A percentile compares a stretch with the other conserved stretches of the same genome.
Evolutionary conservation across 1,284 basidiomycete species (phyloP).

Genomic region (Earliella scabrosa): DNA sequence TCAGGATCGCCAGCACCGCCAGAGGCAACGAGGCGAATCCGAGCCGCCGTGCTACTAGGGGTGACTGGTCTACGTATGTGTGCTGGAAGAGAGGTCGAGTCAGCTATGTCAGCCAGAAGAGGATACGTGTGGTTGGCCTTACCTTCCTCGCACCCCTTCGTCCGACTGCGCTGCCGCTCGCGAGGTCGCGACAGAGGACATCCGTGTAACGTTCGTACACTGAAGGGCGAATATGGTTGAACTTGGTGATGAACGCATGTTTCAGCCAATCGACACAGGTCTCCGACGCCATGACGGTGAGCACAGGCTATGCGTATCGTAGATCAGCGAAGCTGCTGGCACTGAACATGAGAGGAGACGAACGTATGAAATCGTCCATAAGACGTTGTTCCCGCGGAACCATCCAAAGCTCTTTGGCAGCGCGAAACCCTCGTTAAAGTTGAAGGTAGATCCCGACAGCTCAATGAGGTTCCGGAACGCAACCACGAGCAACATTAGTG

Average conservation of each 20-base stretch:
- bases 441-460: slow-evolving; percentile 87
- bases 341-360: background rate
- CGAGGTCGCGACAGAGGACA: slow-evolving; percentile 92
- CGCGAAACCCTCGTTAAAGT: slow-evolving; percentile 69
- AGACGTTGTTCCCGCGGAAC: slow-evolving; percentile 76
- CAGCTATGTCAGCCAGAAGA: background rate
- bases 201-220: slow-evolving; percentile 97
- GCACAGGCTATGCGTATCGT: slow-evolving; percentile 67
- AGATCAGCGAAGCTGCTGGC: background rate
- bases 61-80: slow-evolving; percentile 94
- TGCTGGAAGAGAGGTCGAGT: slow-evolving; percentile 49
- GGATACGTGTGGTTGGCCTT: slow-evolving; percentile 19
- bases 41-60: slow-evolving; percentile 89
- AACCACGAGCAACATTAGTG: slow-evolving; percentile 90
- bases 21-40: slow-evolving; percentile 95
- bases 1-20: slow-evolving; percentile 88
- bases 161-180: slow-evolving; percentile 78
- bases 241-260: slow-evolving; percentile 99
- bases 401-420: slow-evolving; percentile 88
- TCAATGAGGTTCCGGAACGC: slow-evolving; percentile 97
- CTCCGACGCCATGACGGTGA: slow-evolving; percentile 92
- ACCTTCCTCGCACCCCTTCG: slow-evolving; percentile 75
- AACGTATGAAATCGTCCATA: slow-evolving; percentile 93
- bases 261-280: slow-evolving; percentile 99
- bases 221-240: slow-evolving; percentile 92